Evolutionary conservation across 495 filamentous ascomycete genomes (phyloP), one percentile per base, ranked within the genome.

Genomic region (Hypoxylon fragiforme): DNA sequence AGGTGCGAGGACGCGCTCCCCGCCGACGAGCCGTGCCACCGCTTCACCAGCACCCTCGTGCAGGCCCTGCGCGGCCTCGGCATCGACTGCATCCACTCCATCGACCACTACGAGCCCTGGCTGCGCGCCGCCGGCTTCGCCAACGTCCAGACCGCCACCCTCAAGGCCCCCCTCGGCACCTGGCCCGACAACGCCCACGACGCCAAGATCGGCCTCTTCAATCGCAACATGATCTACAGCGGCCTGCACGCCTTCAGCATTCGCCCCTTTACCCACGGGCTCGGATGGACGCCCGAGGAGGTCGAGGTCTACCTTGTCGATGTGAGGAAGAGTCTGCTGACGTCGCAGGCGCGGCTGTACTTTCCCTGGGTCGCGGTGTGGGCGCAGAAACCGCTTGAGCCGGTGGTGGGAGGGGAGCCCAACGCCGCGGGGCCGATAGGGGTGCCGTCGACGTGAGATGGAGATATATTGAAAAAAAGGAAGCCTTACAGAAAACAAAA

Each of bases 161-260:
- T 67, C 43, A 82, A 83, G 60, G 68, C 80, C 19, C 85, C 85
- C 2, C 66, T 74, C 6, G 85, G 83, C 21, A 68, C 76, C 7
- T 85, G 82, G 84, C 74, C 84, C 0, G 72, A 72, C 39, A 79
- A 89, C 54, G 70, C 69, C 8, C 72, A 70, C n/a, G 41, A 80
- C 31, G 81, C 75, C 40, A 66, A 72, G 24, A 57, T 84, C 34
- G 84, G 85, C 19, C 38, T 66, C 20, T 75, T 69, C 42, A 57
- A 65, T 19, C 62, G 70, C 14, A 66, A 66, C 18, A 68, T 76
- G 63, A 60, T 70, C 30, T 60, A 71, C 44, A 72, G 76, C 34
- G 74, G 72, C 21, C 52, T 78, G 18, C 70, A 80, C 48, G 75
- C 60, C 9, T 68, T 78, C 44, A 64, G 64, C 15, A 62, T 77